Percentiles rank a stretch among this genome's conserved stretches.
phyloP scores from a whole-genome alignment of 2,329 filamentous ascomycete genomes.

The Microsporum ferrugineum region DNA sequence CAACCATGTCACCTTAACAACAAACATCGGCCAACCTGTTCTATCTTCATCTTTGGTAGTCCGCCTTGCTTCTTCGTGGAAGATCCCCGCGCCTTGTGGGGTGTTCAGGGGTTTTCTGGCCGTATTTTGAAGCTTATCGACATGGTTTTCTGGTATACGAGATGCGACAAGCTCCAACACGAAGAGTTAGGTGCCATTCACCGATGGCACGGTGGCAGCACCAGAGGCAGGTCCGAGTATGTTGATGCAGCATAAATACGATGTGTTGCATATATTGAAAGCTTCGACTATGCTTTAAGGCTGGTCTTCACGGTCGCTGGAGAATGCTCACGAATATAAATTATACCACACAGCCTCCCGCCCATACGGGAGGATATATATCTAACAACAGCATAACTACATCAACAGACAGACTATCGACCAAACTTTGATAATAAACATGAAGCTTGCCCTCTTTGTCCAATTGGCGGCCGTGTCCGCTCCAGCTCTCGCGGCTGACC shows the following conservation, averaged over 20 bases:
- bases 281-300: neutral
- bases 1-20: neutral
- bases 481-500: neutral
- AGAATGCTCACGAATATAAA: neutral
- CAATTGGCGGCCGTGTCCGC: neutral
- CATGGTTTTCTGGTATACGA: neutral
- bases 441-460: neutral
- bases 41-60: neutral
- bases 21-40: neutral
- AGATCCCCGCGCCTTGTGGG: neutral
- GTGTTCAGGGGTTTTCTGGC: neutral
- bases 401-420: neutral
- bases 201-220: neutral
- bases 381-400: neutral
- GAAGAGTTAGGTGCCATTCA: neutral
- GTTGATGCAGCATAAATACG: neutral
- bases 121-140: neutral
- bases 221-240: neutral
- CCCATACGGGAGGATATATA: neutral
- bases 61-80: neutral
- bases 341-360: neutral
- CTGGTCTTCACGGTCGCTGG: neutral
- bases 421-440: neutral
- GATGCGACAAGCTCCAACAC: neutral
- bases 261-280: neutral